Percentiles rank a stretch among this genome's conserved stretches.
Conservation (phyloP, 2,329 filamentous ascomycete genomes). For the Ophiostoma fasciatum region DNA sequence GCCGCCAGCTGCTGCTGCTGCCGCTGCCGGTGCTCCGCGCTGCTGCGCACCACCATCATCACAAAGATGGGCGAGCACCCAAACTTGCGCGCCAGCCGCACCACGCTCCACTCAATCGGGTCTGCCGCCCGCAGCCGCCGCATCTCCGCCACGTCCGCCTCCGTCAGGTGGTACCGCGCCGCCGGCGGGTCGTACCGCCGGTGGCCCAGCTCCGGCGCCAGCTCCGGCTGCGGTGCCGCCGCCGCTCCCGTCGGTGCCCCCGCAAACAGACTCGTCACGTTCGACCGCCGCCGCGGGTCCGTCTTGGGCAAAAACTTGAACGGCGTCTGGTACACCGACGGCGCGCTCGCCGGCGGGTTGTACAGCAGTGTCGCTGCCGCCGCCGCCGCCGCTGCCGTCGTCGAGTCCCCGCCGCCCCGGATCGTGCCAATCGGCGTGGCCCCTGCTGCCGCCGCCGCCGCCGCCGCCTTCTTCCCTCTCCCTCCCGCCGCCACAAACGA, state of each 20-base stretch:
- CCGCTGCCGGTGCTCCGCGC: slow-evolving; percentile 31
- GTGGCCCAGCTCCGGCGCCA: slow-evolving; percentile 19
- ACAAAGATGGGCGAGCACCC: slow-evolving; percentile 42
- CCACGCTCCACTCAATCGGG: slow-evolving; percentile 40
- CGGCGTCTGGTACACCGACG: slow-evolving; percentile 48
- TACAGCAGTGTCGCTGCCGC: slow-evolving; percentile 28
- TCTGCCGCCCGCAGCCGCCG: slow-evolving; percentile 36
- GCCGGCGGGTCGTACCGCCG: slow-evolving; percentile 1
- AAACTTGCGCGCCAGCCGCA: slow-evolving; percentile 37
- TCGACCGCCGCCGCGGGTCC: slow-evolving; percentile 37
- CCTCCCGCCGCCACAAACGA: slow-evolving; percentile 32
- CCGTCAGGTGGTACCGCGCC: slow-evolving; percentile 33
- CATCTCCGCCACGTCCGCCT: slow-evolving; percentile 44
- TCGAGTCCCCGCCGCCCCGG: neutral
- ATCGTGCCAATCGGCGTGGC: neutral
- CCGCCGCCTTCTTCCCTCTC: neutral
- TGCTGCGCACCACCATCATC: slow-evolving; percentile 39
- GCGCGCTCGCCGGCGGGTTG: slow-evolving; percentile 31
- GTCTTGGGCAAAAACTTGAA: slow-evolving; percentile 47
- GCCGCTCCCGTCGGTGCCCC: slow-evolving; percentile 11
- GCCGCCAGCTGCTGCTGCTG: slow-evolving; percentile 30
- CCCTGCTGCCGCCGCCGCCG: neutral
- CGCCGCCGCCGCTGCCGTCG: slow-evolving; percentile 19
- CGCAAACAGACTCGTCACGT: slow-evolving; percentile 30
- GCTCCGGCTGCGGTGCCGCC: slow-evolving; percentile 5